Conservation (phyloP, 306 rosid species). For the Oemleria cerasiformis region DNA sequence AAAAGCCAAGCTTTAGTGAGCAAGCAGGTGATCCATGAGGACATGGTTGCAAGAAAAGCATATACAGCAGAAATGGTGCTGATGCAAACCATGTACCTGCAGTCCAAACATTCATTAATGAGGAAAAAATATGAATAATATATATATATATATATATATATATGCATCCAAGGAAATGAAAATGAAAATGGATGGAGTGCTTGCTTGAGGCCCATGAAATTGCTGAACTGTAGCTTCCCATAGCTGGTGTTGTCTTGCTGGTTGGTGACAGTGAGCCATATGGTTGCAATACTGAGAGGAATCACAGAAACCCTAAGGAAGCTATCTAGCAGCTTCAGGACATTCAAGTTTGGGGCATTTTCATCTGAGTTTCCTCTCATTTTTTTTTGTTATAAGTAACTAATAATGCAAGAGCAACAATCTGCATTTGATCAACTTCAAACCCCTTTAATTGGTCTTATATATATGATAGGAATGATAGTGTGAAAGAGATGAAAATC, state of each 20-base stretch:
- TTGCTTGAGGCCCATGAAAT: slow-evolving; percentile 72
- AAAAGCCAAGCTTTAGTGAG: slow-evolving; percentile 72
- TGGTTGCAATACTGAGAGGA: slow-evolving; percentile 62
- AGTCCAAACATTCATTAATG: not conserved
- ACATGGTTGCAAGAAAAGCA: slow-evolving; percentile 53
- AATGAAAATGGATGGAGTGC: slow-evolving; percentile 2
- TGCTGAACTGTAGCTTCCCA: slow-evolving; percentile 56
- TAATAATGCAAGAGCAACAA: slow-evolving; percentile 1
- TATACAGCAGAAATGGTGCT: slow-evolving; percentile 60
- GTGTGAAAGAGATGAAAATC: not conserved
- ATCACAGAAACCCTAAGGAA: slow-evolving; percentile 57
- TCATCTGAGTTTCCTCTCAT: slow-evolving; percentile 35
- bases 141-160: no score
- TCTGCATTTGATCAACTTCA: not conserved
- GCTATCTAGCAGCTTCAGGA: slow-evolving; percentile 55
- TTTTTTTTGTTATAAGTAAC: not conserved
- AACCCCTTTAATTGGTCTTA: not conserved
- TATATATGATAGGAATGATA: not conserved
- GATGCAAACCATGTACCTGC: slow-evolving; percentile 76
- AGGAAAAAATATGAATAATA: not conserved
- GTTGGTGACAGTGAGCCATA: slow-evolving; percentile 73
- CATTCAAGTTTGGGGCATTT: slow-evolving; percentile 10
- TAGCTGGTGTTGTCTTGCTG: slow-evolving; percentile 51
- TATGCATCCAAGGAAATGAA: not conserved
- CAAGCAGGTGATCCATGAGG: slow-evolving; percentile 48